Evolutionary conservation across 2,329 filamentous ascomycete species (phyloP).

Genomic region (Paecilomyces variotii): DNA sequence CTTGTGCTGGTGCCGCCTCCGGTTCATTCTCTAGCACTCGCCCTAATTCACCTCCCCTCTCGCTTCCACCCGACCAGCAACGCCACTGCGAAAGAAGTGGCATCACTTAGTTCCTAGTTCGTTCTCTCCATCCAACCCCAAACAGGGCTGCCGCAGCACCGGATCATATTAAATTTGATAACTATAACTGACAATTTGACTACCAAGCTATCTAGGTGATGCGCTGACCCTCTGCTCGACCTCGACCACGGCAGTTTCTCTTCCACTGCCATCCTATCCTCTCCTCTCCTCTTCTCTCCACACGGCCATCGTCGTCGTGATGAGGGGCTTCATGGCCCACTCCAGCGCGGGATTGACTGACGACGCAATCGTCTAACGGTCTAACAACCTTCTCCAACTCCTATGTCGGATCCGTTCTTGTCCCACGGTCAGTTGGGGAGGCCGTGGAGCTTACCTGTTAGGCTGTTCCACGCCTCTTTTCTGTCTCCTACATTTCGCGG

Average conservation of each 20-base stretch:
- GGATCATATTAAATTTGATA: neutral
- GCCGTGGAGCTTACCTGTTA: too few species aligned
- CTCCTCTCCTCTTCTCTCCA: neutral
- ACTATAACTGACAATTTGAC: neutral
- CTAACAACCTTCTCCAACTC: neutral
- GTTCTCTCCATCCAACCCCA: too few species aligned
- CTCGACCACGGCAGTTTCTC: neutral
- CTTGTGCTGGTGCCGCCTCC: slow-evolving; percentile 6
- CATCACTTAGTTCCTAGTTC: too few species aligned
- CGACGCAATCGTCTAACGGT: neutral
- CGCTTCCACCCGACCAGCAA: slow-evolving; percentile 23
- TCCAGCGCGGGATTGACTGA: neutral
- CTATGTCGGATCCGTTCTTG: neutral
- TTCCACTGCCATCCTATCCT: neutral
- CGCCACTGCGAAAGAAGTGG: neutral
- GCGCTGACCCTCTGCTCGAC: too few species aligned
- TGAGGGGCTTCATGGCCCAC: neutral
- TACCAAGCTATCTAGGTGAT: too few species aligned
- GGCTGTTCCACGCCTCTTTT: neutral
- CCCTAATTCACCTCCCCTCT: slow-evolving; percentile 20
- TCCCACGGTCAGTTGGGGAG: neutral
- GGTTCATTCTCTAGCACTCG: slow-evolving; percentile 29
- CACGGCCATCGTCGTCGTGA: too few species aligned
- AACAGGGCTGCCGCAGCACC: neutral
- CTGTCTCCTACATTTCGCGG: neutral